A percentile compares a stretch with the other conserved stretches of the same genome.
Evolutionary conservation across 2,329 filamentous ascomycete genomes (phyloP).

Genomic region (Xylariomycetidae sp.): DNA sequence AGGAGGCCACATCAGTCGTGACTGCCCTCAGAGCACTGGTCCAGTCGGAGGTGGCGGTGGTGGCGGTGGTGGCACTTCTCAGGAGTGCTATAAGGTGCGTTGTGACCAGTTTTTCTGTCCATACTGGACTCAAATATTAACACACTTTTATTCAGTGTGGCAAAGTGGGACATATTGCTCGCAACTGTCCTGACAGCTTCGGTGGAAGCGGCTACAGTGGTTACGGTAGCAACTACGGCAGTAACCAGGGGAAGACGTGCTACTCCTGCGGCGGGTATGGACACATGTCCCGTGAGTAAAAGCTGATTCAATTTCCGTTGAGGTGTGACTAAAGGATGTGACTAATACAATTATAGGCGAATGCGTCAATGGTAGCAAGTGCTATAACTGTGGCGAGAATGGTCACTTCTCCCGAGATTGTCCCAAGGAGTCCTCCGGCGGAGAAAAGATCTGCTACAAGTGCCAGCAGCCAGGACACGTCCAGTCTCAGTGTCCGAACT

Average conservation of each 20-base stretch:
- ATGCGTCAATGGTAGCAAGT: slow-evolving; percentile 98
- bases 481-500: slow-evolving; percentile 89
- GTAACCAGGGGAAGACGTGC: slow-evolving; percentile 71
- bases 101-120: neutral
- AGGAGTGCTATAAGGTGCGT: slow-evolving; percentile 84
- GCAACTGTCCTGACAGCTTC: slow-evolving; percentile 72
- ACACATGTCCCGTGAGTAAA: slow-evolving; percentile 77
- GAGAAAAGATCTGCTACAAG: slow-evolving; percentile 98
- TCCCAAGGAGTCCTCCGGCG: slow-evolving; percentile 79
- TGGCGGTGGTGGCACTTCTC: slow-evolving; percentile 40
- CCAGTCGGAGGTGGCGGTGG: slow-evolving; percentile 42
- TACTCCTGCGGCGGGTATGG: slow-evolving; percentile 97
- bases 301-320: too few relatives aligned
- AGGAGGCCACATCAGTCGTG: slow-evolving; percentile 86
- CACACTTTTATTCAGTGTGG: slow-evolving; percentile 59
- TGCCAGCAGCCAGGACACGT: slow-evolving; percentile 82
- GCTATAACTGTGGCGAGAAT: slow-evolving; percentile 97
- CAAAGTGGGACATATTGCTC: slow-evolving; percentile 92
- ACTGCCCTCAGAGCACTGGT: slow-evolving; percentile 60
- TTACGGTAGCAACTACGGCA: slow-evolving; percentile 41
- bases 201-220: slow-evolving; percentile 39
- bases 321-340: too few relatives aligned
- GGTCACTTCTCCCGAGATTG: slow-evolving; percentile 95
- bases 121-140: too few relatives aligned
- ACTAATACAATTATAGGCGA: too few relatives aligned